Base-by-base conservation (phyloP, 495 filamentous ascomycete species). In the Extremus antarcticus region DNA sequence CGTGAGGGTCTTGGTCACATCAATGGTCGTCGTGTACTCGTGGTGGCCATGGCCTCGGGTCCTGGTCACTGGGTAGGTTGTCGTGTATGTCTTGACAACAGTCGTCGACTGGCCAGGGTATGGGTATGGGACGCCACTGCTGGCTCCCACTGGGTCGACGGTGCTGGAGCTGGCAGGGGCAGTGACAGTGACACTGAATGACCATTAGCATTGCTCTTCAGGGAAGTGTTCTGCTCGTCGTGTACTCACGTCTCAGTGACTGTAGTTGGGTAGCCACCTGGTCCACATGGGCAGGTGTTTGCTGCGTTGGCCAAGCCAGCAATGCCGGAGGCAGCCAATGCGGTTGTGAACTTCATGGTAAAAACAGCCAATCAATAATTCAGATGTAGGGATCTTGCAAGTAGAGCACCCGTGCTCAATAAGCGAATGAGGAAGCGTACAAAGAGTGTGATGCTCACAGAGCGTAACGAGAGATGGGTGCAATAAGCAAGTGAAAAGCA, bases 1-100 rank as follows among this genome's bases (percentile, higher is more conserved):
- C 41, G 41, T 45, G 19, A 45, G 41, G n/a, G 41, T 45, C 41
- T 45, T 45, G 41, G 41, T 45, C 16, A 45, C 19, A 45, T 45
- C 41, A 21, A 45, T 21, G 8, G 41, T 45, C 19, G 41, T 45
- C 41, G 41, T 45, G 41, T 17, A 17, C 19, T 45, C 41, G 41
- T 45, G 15, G 41, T 35, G 4, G 29, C 29, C 29, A 13, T 35
- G 29, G 29, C 29, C 29, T 4, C 29, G 29, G 13, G 29, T 35
- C 7, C 29, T 4, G 13, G 29, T 35, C 7, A 35, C 29, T 13
- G 29, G 29, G 29, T 35, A 35, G 29, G 29, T 35, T 4, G 29
- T 35, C 29, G 4, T 13, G 29, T 35, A 35, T 4, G 29, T 35
- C 29, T 35, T 35, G 29, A 35, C 13, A 13, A 35, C 29, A 4